Conservation (phyloP, 1,284 basidiomycete species). For the Tilletia walkeri region DNA sequence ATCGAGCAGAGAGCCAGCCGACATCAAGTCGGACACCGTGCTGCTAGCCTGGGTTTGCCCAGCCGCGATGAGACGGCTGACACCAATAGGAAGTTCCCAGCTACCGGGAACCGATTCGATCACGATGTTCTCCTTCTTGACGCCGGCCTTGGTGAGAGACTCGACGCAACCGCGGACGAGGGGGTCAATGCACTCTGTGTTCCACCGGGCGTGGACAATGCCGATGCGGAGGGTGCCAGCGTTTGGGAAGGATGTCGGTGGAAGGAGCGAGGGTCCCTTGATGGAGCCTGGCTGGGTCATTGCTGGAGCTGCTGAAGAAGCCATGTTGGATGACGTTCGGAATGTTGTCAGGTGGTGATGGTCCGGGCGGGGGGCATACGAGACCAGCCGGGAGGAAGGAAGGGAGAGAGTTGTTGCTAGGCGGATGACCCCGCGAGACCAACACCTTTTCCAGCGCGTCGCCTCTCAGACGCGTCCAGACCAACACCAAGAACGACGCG, state of each 20-base stretch:
- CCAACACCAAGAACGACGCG: too few species aligned
- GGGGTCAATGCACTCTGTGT: conserved; percentile 77
- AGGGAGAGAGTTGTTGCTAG: too few species aligned
- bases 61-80: conserved; percentile 72
- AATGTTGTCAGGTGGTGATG: not conserved
- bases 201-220: conserved; percentile 65
- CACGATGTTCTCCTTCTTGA: conserved; percentile 84
- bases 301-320: conserved; percentile 13
- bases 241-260: conserved; percentile 48
- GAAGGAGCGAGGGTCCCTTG: conserved; percentile 46
- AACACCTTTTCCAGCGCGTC: too few species aligned
- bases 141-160: conserved; percentile 78
- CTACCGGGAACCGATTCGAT: conserved; percentile 83
- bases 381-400: too few species aligned
- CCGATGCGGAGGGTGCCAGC: conserved; percentile 48
- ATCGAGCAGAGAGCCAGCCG: conserved; percentile 61
- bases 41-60: conserved; percentile 74
- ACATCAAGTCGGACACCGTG: conserved; percentile 74
- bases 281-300: conserved; percentile 20
- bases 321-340: conserved; percentile 1
- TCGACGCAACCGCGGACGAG: conserved; percentile 73
- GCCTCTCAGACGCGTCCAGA: too few species aligned
- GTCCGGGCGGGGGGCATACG: not conserved
- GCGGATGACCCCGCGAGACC: too few species aligned
- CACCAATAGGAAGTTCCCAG: conserved; percentile 50